phyloP scores from a whole-genome alignment of 345 rosid species.

The Alliaria petiolata region DNA sequence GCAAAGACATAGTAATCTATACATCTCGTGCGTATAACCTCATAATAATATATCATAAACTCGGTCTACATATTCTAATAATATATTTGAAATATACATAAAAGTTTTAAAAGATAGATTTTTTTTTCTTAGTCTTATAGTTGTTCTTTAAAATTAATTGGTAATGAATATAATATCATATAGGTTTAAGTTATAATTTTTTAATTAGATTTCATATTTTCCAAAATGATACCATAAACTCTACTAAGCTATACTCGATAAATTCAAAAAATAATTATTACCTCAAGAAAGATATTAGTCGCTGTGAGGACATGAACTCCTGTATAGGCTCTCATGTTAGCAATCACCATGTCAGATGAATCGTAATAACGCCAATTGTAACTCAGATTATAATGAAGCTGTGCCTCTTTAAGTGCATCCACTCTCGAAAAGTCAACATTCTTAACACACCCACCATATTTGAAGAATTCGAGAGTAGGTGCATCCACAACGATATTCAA shows the following conservation, averaged over 20 bases:
- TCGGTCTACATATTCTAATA: too few species aligned
- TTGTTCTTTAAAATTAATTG: too few species aligned
- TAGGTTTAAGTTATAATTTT: not conserved
- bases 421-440: not conserved
- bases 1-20: too few species aligned
- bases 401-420: not conserved
- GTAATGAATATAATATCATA: too few species aligned
- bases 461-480: slow-evolving; percentile 2
- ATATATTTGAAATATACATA: too few species aligned
- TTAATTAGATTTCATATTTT: too few species aligned
- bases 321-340: not conserved
- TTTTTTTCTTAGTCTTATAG: too few species aligned
- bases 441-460: slow-evolving; percentile 6
- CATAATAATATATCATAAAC: too few species aligned
- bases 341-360: not conserved
- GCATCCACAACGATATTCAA: not conserved
- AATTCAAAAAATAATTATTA: not conserved
- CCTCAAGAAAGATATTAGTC: slow-evolving; percentile 23
- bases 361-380: not conserved
- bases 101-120: too few species aligned
- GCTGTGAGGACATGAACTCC: not conserved
- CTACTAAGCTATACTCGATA: not conserved
- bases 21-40: too few species aligned
- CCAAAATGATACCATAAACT: not conserved
- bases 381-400: not conserved